Evolutionary conservation across 2,329 filamentous ascomycete genomes (phyloP), one percentile per base, ranked within the genome.

Genomic region (Geosmithia morbida): DNA sequence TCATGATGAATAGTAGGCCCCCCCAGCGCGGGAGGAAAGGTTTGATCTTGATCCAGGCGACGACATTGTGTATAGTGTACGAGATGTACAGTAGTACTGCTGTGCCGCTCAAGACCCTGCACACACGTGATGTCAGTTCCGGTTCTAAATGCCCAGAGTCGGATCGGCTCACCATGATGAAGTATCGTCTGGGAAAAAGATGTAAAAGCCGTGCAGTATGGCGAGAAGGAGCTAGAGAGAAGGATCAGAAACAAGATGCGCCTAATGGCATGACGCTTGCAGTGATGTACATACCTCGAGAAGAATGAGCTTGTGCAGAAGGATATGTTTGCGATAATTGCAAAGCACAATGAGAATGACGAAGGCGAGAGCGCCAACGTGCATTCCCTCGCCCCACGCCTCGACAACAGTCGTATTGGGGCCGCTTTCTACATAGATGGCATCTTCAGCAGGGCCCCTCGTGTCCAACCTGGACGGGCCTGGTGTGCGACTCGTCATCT

Each of bases 301-400:
- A 13, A 52, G 29, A 50, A 52, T 52, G 18, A 52, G 41, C 39
- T 52, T 52, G 46, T 52, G 51, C 16, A 52, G 44, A 29, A 52
- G 49, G 16, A 52, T 42, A n/a, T 45, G 19, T 30, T 39, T 47
- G 18, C 51, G 51, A 44, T 52, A 52, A 30, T 52, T 52, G 47
- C 49, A 52, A 5, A 50, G 40, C 1, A 52, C 49, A n/a, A 50
- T 43, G 7, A 50, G 46, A n/a, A 49, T 46, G 18, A 52, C 44
- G 10, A 52, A 22, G 22, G 50, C 43, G 8, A 52, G 41, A 6
- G 51, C 37, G 19, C 51, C 51, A 22, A 52, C 47, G 20, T 49
- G 49, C 45, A 50, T 47, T 4, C 51, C 51, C 39, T 52, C 47
- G 10, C 19, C 51, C 51, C 51, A 52, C 5, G 47, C 49, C 44